These are phyloP conservation scores for Globisporangium emineosum DNA, from an alignment of 352 stramenopile species.

Conservation along the genomic window DNA sequence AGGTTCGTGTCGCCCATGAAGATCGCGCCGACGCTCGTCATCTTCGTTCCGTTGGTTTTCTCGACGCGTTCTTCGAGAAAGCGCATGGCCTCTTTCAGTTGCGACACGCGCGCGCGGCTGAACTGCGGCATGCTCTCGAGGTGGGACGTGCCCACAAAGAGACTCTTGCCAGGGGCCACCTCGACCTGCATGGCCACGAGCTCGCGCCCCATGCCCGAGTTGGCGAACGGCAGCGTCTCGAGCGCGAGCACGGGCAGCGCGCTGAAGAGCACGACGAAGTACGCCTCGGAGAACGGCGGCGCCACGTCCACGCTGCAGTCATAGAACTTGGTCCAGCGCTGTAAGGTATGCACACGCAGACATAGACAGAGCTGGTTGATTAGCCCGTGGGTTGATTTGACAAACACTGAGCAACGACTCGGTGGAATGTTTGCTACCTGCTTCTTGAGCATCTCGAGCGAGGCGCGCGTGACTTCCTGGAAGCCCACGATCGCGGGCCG, in stretches of 20 bases:
- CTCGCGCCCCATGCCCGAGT: slow-evolving; percentile 73
- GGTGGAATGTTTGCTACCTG: slow-evolving; percentile 13
- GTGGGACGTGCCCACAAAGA: slow-evolving; percentile 65
- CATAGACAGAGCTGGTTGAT: neutral
- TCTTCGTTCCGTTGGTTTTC: slow-evolving; percentile 3
- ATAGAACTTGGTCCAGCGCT: slow-evolving; percentile 67
- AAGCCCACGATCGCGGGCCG: slow-evolving; percentile 71
- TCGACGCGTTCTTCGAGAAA: slow-evolving; percentile 46
- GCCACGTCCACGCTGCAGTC: slow-evolving; percentile 74
- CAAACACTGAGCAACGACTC: neutral
- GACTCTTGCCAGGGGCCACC: slow-evolving; percentile 33
- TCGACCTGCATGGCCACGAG: slow-evolving; percentile 59
- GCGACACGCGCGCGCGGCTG: slow-evolving; percentile 33
- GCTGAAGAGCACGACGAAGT: slow-evolving; percentile 80
- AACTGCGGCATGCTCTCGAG: slow-evolving; percentile 73
- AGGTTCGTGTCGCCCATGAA: slow-evolving; percentile 83
- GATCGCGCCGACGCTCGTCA: slow-evolving; percentile 47
- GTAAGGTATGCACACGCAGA: neutral
- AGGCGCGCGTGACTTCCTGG: slow-evolving; percentile 69
- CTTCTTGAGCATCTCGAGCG: slow-evolving; percentile 51
- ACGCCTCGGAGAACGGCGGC: slow-evolving; percentile 63
- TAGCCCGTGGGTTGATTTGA: neutral
- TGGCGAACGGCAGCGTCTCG: slow-evolving; percentile 63
- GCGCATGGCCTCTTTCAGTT: slow-evolving; percentile 54
- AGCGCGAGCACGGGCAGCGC: slow-evolving; percentile 58